Percentiles rank a stretch among this genome's conserved stretches.
These are phyloP conservation scores for Vigna hirtella DNA, from an alignment of 306 rosid genomes.

Conservation along the genomic window DNA sequence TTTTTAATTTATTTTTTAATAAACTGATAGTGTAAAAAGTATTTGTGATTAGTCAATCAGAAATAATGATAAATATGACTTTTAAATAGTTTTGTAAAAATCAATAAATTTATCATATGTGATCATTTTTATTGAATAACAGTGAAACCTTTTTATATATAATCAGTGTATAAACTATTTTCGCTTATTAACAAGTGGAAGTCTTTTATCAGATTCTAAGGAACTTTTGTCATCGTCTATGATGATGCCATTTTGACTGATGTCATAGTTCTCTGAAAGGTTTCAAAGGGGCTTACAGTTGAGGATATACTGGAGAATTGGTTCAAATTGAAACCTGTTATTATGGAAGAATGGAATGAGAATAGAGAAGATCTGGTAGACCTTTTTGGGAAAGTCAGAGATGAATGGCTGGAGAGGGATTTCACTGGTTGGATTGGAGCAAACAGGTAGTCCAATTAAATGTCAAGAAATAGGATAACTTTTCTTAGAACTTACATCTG, in stretches of 20 bases:
- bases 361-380: constrained; percentile 69
- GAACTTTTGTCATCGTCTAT: constrained; percentile 40
- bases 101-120: neutral
- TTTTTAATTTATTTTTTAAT: neutral
- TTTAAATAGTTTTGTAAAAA: neutral
- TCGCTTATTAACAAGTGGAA: constrained; percentile 6
- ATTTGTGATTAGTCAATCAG: neutral
- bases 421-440: constrained; percentile 85
- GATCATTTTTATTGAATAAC: neutral
- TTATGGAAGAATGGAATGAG: constrained; percentile 87
- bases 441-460: constrained; percentile 71
- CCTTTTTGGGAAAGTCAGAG: constrained; percentile 86
- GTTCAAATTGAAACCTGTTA: constrained; percentile 79
- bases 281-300: constrained; percentile 79
- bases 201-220: constrained; percentile 34
- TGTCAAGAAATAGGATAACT: constrained; percentile 14
- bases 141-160: neutral
- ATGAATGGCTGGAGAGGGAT: constrained; percentile 88
- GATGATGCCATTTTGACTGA: constrained; percentile 36
- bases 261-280: constrained; percentile 63
- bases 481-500: neutral
- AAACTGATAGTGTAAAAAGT: neutral
- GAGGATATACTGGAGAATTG: constrained; percentile 87
- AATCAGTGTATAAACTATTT: neutral
- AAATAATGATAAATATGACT: neutral